Base-by-base conservation (phyloP, 73 alveolate species). In the Tetrahymena borealis region DNA sequence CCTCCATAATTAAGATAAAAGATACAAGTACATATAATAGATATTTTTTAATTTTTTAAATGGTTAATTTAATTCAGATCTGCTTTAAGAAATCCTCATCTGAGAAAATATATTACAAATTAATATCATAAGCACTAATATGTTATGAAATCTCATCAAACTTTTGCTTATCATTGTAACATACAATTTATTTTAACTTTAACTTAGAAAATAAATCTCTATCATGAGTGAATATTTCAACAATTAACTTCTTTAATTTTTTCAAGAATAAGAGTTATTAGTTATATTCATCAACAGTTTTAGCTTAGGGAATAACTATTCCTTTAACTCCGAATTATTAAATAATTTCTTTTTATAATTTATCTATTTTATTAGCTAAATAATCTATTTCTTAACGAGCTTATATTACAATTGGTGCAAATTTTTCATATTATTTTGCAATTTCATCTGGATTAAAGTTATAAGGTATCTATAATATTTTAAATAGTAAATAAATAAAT, bases 381-480 rank as follows among this genome's bases (percentile, higher is more conserved):
- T 60, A 60, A n/a, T 60, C 85, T 60, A 60, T 60, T 60, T 60
- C 85, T 60, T 60, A 60, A n/a, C 85, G 85, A 60, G 85, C 85
- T 60, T 60, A 60, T 4, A 60, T 60, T 18, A 60, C 31, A 18
- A 28, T 2, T 24, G 85, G 85, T 18, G 85, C 85, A 2, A 1
- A 60, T n/a, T 60, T 35, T 60, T 60, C 85, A 16, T 60, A 60
- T 60, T 60, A 24, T n/a, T 60, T 60, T 24, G 85, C 85, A 20
- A 93, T 79, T 16, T 93, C 95, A 33, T 79, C 90, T 5, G 91
- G 41, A 39, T 79, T 90, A 33, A 93, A 93, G 79, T 93, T 85
- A 40, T 38, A 93, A 36, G 95, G 95, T 37, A 92, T 78, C 92
- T 77, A 92, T 28, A 18, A 18, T 41, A 7, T 18, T 2, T 41